Conservation (phyloP, 2,329 filamentous ascomycete species). For the Fusarium sp. region DNA sequence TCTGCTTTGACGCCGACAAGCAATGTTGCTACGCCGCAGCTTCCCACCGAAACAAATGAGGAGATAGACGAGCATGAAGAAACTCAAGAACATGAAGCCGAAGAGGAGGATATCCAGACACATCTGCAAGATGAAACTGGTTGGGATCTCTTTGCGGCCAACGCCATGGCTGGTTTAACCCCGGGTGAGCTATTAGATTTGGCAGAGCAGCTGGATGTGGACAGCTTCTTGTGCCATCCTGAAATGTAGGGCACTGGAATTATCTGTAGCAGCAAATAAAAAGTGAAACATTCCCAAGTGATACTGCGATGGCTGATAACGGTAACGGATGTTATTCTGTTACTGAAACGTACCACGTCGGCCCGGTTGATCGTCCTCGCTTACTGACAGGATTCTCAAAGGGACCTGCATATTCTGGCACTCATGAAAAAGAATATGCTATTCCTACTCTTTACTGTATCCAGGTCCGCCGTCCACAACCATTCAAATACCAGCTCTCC, state of each 20-base stretch:
- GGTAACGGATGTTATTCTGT: no score
- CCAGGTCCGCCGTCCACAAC: no score
- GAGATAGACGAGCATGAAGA: background rate
- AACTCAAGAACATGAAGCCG: rapidly evolving
- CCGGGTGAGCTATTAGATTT: conserved; percentile 51
- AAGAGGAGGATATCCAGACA: conserved; percentile 1
- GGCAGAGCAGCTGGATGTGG: conserved; percentile 51
- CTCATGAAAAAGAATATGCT: no score
- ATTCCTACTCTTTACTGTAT: no score
- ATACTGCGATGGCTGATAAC: no score
- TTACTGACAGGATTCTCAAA: no score
- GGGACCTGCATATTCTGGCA: no score
- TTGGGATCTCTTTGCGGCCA: conserved; percentile 52
- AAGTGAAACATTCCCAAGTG: no score
- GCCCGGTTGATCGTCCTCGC: no score
- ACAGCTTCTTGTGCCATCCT: conserved; percentile 41
- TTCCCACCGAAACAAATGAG: background rate
- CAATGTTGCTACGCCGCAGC: conserved; percentile 9
- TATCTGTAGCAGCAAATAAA: no score
- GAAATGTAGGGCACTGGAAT: conserved; percentile 17
- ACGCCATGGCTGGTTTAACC: conserved; percentile 51
- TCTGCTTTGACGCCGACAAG: conserved; percentile 52
- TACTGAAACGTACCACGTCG: no score
- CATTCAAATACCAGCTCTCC: no score
- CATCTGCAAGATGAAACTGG: conserved; percentile 38